Conservation (phyloP, 106 monocot genomes). For the Apostasia ramifera region DNA sequence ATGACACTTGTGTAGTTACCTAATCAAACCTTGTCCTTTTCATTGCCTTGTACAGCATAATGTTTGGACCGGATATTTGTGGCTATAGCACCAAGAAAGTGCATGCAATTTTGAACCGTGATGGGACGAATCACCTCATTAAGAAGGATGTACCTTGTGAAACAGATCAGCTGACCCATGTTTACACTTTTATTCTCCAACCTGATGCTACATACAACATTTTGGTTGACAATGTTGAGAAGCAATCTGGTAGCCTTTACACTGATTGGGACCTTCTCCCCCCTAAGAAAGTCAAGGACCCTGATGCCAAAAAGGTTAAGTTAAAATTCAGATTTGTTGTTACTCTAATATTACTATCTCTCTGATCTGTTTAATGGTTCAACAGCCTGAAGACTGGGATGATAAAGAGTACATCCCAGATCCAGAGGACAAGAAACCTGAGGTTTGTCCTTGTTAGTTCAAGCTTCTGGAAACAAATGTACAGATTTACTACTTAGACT, state of each 20-base stretch:
- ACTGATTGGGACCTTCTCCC: conserved; percentile 63
- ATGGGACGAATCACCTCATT: conserved; percentile 51
- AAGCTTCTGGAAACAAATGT: too few relatives aligned
- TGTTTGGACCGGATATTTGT: conserved; percentile 78
- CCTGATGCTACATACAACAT: conserved; percentile 61
- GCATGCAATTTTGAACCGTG: conserved; percentile 57
- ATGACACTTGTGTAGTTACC: too few relatives aligned
- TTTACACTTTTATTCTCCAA: conserved; percentile 54
- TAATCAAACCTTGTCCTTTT: background rate
- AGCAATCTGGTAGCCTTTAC: conserved; percentile 50
- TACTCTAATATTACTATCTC: background rate
- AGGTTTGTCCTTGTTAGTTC: conserved; percentile 19
- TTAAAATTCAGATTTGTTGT: too few relatives aligned
- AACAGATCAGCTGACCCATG: conserved; percentile 59
- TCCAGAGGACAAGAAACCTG: conserved; percentile 60
- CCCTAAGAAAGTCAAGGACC: conserved; percentile 63
- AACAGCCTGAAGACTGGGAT: conserved; percentile 76
- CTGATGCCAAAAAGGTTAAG: conserved; percentile 55
- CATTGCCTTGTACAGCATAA: conserved; percentile 33
- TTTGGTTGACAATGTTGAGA: conserved; percentile 57
- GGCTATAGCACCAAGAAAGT: conserved; percentile 53
- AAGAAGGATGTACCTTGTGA: conserved; percentile 59
- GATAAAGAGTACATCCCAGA: conserved; percentile 60
- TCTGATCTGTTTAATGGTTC: background rate
- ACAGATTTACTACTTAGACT: too few relatives aligned